A percentile compares a stretch with the other conserved stretches of the same genome.
phyloP scores from a whole-genome alignment of 176 grass and related monocot species.

The Secale cereale region DNA sequence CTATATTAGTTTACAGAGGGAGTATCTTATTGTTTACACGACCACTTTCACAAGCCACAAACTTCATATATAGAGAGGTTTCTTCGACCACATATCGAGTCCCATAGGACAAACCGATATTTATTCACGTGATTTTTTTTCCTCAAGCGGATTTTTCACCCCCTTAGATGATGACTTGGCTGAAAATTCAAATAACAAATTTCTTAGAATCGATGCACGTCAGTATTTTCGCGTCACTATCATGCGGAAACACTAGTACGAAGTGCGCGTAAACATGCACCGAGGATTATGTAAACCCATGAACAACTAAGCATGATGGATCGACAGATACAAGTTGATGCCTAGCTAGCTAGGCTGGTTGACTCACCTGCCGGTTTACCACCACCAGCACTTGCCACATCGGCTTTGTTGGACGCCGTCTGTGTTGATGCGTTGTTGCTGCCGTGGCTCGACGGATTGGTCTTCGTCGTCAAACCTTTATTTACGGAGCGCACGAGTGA shows the following conservation, averaged over 20 bases:
- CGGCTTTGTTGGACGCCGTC: not conserved
- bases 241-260: no score
- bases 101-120: not conserved
- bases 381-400: not conserved
- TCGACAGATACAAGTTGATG: no score
- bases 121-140: not conserved
- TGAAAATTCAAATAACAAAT: not conserved
- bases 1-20: no score
- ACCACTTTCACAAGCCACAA: not conserved
- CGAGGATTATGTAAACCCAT: no score
- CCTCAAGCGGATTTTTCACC: not conserved
- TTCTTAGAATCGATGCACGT: no score
- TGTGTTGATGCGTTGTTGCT: not conserved
- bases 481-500: not conserved
- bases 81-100: no score
- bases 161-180: accelerated
- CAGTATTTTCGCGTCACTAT: no score
- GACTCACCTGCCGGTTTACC: not conserved
- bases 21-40: not conserved
- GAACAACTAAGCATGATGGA: no score
- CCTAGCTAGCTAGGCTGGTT: not conserved
- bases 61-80: not conserved
- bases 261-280: no score
- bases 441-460: not conserved
- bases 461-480: not conserved